Conservation (phyloP, 2,329 filamentous ascomycete species). For the Tolypocladium tropicale region DNA sequence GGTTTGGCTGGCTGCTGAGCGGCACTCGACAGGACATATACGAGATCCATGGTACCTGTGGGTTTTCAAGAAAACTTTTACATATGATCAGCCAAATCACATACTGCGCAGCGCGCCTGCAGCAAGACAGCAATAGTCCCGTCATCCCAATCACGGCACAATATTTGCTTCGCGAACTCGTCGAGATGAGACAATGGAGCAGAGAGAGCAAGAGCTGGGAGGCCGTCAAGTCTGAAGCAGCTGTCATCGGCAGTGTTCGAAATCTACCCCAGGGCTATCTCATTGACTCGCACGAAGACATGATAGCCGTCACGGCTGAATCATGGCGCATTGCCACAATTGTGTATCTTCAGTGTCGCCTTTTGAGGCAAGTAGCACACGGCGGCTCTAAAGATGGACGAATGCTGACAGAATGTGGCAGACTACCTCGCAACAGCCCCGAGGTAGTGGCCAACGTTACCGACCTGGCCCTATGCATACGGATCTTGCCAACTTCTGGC, state of each 20-base stretch:
- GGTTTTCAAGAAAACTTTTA: slow-evolving; percentile 28
- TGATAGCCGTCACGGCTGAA: slow-evolving; percentile 30
- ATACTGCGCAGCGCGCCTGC: slow-evolving; percentile 21
- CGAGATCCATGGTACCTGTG: slow-evolving; percentile 29
- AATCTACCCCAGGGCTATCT: slow-evolving; percentile 10
- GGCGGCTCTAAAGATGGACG: background rate
- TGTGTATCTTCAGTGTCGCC: slow-evolving; percentile 27
- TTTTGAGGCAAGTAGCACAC: slow-evolving; percentile 20
- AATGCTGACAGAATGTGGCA: slow-evolving; percentile 3
- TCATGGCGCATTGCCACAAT: slow-evolving; percentile 29
- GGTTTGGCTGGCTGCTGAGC: slow-evolving; percentile 29
- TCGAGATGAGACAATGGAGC: slow-evolving; percentile 25
- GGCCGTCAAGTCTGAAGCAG: slow-evolving; percentile 2
- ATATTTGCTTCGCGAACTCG: slow-evolving; percentile 16
- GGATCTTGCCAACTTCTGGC: slow-evolving; percentile 30
- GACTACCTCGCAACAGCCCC: slow-evolving; percentile 25
- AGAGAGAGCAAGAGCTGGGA: slow-evolving; percentile 16
- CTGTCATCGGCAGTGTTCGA: slow-evolving; percentile 19
- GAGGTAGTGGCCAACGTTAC: slow-evolving; percentile 21
- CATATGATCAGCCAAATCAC: slow-evolving; percentile 27
- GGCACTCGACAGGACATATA: slow-evolving; percentile 23
- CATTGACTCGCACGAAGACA: slow-evolving; percentile 18
- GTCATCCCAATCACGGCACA: slow-evolving; percentile 20
- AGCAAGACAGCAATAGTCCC: slow-evolving; percentile 20
- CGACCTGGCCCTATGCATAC: slow-evolving; percentile 25